phyloP scores from a whole-genome alignment of 192 early-diverging fungal genomes.

The Phlyctochytrium arcticum region DNA sequence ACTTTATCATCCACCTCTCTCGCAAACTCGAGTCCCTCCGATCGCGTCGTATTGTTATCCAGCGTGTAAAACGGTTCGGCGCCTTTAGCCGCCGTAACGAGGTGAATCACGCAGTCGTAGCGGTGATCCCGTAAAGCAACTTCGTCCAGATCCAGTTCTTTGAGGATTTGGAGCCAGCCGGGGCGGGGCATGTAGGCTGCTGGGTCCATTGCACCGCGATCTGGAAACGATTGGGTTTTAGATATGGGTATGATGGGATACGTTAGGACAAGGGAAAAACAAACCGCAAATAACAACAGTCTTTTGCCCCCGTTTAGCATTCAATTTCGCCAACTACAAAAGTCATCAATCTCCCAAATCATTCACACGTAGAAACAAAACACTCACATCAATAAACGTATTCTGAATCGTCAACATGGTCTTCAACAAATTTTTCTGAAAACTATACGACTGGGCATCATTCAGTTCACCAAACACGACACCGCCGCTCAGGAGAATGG shows the following conservation, averaged over 20 bases:
- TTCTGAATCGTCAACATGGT: slow-evolving; percentile 42
- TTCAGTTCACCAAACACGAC: slow-evolving; percentile 27
- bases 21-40: slow-evolving; percentile 43
- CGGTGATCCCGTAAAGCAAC: slow-evolving; percentile 36
- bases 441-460: slow-evolving; percentile 25
- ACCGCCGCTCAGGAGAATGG: slow-evolving; percentile 30
- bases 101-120: slow-evolving; percentile 42
- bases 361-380: neutral
- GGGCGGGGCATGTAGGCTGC: slow-evolving; percentile 35
- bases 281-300: slow-evolving; percentile 40
- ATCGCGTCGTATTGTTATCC: slow-evolving; percentile 33
- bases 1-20: slow-evolving; percentile 26
- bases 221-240: slow-evolving; percentile 1
- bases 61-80: slow-evolving; percentile 39
- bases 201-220: slow-evolving; percentile 43
- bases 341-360: neutral
- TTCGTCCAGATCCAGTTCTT: slow-evolving; percentile 38
- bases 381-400: slow-evolving; percentile 32
- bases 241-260: too few relatives aligned
- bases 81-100: slow-evolving; percentile 46
- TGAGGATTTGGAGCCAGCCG: slow-evolving; percentile 33
- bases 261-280: too few relatives aligned
- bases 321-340: slow-evolving; percentile 30
- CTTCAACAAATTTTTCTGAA: slow-evolving; percentile 36
- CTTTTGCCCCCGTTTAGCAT: slow-evolving; percentile 35